phyloP scores from a whole-genome alignment of 179 eudicot species.

The Silene noctiflora region DNA sequence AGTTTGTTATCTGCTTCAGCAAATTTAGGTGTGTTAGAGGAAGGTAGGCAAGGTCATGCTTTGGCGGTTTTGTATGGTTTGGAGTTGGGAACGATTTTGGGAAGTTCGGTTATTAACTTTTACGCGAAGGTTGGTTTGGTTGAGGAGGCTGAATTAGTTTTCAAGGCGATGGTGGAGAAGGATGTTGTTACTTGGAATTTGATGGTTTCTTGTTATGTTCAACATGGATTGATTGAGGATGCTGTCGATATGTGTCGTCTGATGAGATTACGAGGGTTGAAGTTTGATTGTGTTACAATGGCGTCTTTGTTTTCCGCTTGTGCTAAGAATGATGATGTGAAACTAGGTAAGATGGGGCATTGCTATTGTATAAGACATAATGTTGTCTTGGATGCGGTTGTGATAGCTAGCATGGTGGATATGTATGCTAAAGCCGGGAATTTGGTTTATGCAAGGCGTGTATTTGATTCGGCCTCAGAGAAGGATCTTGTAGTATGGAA shows the following conservation, averaged over 20 bases:
- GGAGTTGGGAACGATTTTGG: conserved; percentile 42
- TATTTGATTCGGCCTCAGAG: conserved; percentile 31
- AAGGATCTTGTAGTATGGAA: conserved; percentile 60
- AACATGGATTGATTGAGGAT: conserved; percentile 31
- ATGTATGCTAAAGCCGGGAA: conserved; percentile 50
- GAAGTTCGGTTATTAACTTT: conserved; percentile 50
- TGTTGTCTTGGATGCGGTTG: conserved; percentile 39
- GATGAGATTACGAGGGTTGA: conserved; percentile 41
- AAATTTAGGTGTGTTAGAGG: conserved; percentile 32
- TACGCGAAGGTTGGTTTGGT: conserved; percentile 50
- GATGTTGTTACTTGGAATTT: conserved; percentile 63
- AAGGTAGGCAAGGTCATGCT: conserved; percentile 59
- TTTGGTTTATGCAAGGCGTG: conserved; percentile 36
- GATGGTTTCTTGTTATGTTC: conserved; percentile 50
- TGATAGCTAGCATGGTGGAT: conserved; percentile 40
- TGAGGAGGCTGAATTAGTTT: conserved; percentile 44
- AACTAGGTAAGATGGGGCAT: conserved; percentile 46
- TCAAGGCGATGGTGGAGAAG: conserved; percentile 45
- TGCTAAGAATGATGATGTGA: conserved; percentile 30
- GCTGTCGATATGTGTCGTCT: conserved; percentile 31
- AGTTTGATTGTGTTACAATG: conserved; percentile 53
- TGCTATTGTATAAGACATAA: conserved; percentile 46
- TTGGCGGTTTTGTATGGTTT: conserved; percentile 42
- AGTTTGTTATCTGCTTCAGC: conserved; percentile 55
- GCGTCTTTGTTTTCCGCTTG: conserved; percentile 41